Evolutionary conservation across 2,329 filamentous ascomycete species (phyloP).

Genomic region (Neofusicoccum cordaticola): DNA sequence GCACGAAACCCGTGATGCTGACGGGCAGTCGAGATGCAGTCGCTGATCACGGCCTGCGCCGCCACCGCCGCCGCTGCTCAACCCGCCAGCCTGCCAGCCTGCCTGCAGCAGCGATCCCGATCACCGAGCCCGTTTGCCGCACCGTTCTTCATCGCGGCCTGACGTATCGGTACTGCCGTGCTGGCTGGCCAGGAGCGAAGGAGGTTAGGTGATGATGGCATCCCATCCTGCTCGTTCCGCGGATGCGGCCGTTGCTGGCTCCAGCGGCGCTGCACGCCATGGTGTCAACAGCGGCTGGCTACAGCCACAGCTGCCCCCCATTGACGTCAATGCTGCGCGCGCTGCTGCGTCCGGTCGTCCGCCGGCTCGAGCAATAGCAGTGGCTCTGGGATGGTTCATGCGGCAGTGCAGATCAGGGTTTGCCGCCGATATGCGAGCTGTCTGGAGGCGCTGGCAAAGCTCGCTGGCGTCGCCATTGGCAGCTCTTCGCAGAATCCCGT

Average conservation of each 20-base stretch:
- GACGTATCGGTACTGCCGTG: not conserved
- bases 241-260: not conserved
- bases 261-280: not conserved
- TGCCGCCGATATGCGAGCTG: constrained; percentile 5
- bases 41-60: constrained; percentile 6
- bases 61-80: not conserved
- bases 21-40: not conserved
- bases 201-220: not conserved
- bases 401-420: constrained; percentile 16
- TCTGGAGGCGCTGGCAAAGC: not conserved
- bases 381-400: constrained; percentile 13
- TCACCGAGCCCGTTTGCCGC: not conserved
- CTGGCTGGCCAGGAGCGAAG: not conserved
- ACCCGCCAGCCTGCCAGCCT: not conserved
- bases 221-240: not conserved
- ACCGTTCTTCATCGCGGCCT: not conserved
- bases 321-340: constrained; percentile 11
- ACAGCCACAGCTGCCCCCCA: constrained; percentile 1
- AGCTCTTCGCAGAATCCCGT: not conserved
- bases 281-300: not conserved
- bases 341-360: constrained; percentile 3
- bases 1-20: not conserved
- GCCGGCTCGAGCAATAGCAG: not conserved
- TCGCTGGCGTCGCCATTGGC: not conserved
- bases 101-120: constrained; percentile 8